Base-by-base conservation (phyloP, 331 rosid species). In the Saraca asoca region DNA sequence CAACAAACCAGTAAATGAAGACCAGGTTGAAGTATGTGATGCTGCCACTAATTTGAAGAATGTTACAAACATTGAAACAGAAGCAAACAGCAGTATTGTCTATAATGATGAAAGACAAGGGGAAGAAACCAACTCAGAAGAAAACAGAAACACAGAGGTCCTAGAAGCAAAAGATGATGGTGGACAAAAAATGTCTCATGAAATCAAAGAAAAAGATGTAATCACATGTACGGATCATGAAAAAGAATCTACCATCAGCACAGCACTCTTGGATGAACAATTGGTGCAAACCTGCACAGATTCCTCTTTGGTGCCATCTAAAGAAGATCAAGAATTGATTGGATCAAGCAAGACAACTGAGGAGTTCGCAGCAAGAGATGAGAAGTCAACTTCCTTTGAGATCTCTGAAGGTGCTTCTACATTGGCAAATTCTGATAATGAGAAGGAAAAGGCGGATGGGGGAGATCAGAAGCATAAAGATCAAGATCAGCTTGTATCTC, bases 381-480 rank as follows among this genome's bases (percentile, higher is more conserved):
- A 14, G 45, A 37, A 18, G 41, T 9, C 12, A 12, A 16, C 64
- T 54, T 44, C 15, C 51, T 41, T 49, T 15, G 54, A 16, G 10
- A 63, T 62, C n/a, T 24, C 52, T 5, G 18, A 46, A 53, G 75
- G 53, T 12, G 46, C 37, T 42, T 46, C 54, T 10, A n/a, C 3
- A 19, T 18, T 51, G 59, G 64, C 31, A 3, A 24, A 3, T 49
- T 49, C 29, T 37, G 68, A 43, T 20, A 16, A 42, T 6, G 76
- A 53, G 68, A 61, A 67, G 45, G 48, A 71, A 6, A 29, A 14
- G 34, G 61, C 68, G 34, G 50, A 42, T 57, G 79, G 51, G 62
- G 69, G 62, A 69, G 44, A 33, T 50, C 73, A 51, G 69, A 44
- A 44, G 64, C 64, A 35, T 8, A 54, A 29, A 19, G 68, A 60